These are phyloP conservation scores for Saksenaea oblongispora DNA, from an alignment of 371 early-diverging fungal genomes.

Conservation along the genomic window DNA sequence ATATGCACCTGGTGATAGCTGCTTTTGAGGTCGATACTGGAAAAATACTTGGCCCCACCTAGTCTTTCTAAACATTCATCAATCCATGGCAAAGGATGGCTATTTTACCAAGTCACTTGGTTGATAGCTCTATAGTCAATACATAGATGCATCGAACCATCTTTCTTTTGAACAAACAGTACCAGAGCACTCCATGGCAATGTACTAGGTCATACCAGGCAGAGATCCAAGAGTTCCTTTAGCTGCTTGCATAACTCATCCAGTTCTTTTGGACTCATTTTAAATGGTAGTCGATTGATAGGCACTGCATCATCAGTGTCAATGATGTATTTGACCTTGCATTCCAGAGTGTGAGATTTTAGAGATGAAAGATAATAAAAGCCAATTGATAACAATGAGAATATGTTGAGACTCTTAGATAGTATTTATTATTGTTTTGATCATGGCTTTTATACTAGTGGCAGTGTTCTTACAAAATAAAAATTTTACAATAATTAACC, in stretches of 20 bases:
- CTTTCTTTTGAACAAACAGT: conserved; percentile 59
- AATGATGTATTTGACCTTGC: conserved; percentile 10
- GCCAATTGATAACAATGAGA: too few species aligned
- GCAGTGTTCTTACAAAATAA: too few species aligned
- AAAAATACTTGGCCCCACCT: conserved; percentile 34
- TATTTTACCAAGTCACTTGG: not conserved
- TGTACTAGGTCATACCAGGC: conserved; percentile 6
- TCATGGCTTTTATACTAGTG: too few species aligned
- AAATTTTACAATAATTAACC: too few species aligned
- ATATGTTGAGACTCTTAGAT: too few species aligned
- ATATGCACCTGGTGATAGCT: conserved; percentile 45
- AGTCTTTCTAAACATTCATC: conserved; percentile 36
- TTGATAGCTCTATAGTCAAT: conserved; percentile 21
- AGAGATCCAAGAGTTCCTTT: conserved; percentile 2
- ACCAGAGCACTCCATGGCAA: conserved; percentile 57
- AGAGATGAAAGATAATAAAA: too few species aligned
- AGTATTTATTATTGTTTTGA: too few species aligned
- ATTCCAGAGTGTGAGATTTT: too few species aligned
- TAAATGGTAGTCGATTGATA: not conserved
- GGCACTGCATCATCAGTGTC: conserved; percentile 4
- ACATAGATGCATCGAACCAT: conserved; percentile 46
- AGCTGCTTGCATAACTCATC: not conserved
- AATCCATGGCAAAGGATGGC: not conserved
- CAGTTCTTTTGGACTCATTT: conserved; percentile 9
- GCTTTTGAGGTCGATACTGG: conserved; percentile 46